These are phyloP conservation scores for Cercophora sp. DNA, from an alignment of 495 filamentous ascomycete species.

Conservation along the genomic window DNA sequence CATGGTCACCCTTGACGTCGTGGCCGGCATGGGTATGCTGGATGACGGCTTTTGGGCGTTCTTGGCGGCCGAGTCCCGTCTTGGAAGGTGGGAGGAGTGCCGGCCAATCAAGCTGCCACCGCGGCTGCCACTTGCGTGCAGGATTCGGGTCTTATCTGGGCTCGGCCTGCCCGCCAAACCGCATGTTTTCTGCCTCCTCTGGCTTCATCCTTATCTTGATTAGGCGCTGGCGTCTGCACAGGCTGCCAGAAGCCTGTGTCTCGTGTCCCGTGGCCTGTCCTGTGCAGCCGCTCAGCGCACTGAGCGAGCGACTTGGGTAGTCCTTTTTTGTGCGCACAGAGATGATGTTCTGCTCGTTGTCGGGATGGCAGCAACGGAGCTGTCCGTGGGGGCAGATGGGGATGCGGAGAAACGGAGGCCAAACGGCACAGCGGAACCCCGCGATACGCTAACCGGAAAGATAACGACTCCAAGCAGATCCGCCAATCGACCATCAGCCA, in stretches of 20 bases:
- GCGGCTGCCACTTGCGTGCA: neutral
- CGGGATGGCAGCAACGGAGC: neutral
- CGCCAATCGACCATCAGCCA: neutral
- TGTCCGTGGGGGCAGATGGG: too few species aligned
- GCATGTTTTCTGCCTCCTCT: neutral
- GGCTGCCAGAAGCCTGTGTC: too few species aligned
- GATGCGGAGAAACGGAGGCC: too few species aligned
- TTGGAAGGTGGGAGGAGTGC: neutral
- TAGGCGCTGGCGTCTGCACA: too few species aligned
- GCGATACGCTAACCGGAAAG: too few species aligned
- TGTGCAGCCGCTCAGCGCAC: neutral
- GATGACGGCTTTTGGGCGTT: neutral
- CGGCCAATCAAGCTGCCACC: conserved; percentile 3
- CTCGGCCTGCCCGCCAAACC: neutral
- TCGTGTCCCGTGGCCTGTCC: neutral
- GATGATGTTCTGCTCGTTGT: neutral
- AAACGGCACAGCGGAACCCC: too few species aligned
- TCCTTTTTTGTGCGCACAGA: neutral
- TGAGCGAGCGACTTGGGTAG: neutral
- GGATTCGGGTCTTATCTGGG: conserved; percentile 3
- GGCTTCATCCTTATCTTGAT: neutral
- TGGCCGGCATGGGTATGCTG: neutral
- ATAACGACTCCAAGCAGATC: neutral
- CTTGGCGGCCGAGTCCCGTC: conserved; percentile 8
- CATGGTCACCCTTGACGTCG: too few species aligned